These are phyloP conservation scores for Trametes villosa DNA, from an alignment of 768 basidiomycete species.

Conservation along the genomic window DNA sequence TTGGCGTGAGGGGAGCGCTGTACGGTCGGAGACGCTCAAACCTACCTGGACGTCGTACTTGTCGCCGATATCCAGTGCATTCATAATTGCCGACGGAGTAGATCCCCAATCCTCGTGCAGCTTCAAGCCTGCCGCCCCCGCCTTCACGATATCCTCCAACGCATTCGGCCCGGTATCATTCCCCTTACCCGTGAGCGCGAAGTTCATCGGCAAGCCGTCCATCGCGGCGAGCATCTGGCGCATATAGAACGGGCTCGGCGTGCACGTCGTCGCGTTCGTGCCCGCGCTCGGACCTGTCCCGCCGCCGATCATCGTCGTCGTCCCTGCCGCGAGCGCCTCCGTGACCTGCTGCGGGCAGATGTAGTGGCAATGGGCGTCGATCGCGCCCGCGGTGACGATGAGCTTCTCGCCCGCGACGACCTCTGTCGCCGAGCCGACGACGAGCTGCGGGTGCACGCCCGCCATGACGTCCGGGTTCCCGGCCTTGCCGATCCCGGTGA, in stretches of 20 bases:
- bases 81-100: constrained; percentile 81
- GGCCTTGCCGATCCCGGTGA: constrained; percentile 92
- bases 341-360: constrained; percentile 93
- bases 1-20: background rate
- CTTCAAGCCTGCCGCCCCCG: constrained; percentile 90
- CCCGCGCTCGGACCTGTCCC: constrained; percentile 94
- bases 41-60: constrained; percentile 91
- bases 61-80: constrained; percentile 80
- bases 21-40: background rate
- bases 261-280: constrained; percentile 94
- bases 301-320: constrained; percentile 94
- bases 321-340: constrained; percentile 83
- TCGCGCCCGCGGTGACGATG: constrained; percentile 90
- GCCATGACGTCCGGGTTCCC: constrained; percentile 96
- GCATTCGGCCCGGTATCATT: constrained; percentile 82
- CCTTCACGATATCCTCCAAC: constrained; percentile 78
- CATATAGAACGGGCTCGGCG: constrained; percentile 89
- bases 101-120: constrained; percentile 98
- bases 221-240: constrained; percentile 90
- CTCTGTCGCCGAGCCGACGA: constrained; percentile 92
- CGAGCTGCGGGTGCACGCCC: constrained; percentile 67
- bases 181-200: constrained; percentile 95
- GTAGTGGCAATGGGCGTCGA: constrained; percentile 93
- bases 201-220: constrained; percentile 88
- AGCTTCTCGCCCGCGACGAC: constrained; percentile 95